Conservation (phyloP, 495 filamentous ascomycete species). For the Tuber magnatum region DNA sequence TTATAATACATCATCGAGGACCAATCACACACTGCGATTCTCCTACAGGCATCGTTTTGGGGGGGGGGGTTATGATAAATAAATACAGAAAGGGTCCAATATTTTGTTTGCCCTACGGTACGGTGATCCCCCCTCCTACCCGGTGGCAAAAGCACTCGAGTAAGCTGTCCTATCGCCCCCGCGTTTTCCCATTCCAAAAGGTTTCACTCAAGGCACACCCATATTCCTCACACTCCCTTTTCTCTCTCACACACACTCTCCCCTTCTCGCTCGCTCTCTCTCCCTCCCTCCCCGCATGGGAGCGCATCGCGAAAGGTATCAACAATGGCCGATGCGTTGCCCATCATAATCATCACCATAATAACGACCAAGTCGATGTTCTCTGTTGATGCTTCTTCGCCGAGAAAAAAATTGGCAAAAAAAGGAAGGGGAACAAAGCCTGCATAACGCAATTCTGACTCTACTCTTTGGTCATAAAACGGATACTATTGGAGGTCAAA, state of each 20-base stretch:
- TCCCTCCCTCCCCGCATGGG: neutral
- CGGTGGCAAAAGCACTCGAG: neutral
- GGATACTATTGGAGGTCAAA: constrained; percentile 12
- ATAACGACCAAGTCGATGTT: neutral
- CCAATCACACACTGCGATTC: neutral
- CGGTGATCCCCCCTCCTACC: neutral
- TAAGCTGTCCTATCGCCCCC: neutral
- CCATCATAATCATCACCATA: neutral
- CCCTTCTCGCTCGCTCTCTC: no score
- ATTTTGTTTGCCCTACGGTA: neutral
- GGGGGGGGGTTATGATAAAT: no score
- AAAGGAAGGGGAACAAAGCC: constrained; percentile 18
- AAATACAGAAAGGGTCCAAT: neutral
- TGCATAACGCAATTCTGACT: constrained; percentile 14
- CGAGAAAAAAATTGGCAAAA: neutral
- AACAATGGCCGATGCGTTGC: neutral
- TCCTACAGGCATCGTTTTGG: neutral
- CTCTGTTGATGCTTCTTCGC: constrained; percentile 3
- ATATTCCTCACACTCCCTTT: neutral
- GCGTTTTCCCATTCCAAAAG: neutral
- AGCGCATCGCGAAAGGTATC: neutral
- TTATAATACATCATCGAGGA: neutral
- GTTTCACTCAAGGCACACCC: neutral
- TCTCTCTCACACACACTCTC: neutral
- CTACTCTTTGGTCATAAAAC: neutral